Conservation (phyloP, 768 basidiomycete genomes). For the Suillus subaureus region DNA sequence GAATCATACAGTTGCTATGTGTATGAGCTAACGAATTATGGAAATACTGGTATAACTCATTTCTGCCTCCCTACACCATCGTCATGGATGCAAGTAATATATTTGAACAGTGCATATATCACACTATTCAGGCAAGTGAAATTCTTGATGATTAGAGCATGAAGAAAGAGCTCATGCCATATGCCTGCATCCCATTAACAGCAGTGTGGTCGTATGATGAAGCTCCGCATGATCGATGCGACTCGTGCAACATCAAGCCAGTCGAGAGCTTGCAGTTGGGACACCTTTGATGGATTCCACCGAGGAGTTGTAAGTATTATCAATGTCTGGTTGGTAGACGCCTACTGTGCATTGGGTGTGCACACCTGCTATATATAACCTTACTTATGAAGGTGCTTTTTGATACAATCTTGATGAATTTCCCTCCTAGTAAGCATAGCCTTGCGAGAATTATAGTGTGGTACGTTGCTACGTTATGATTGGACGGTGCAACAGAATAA, state of each 20-base stretch:
- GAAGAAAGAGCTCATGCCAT: neutral
- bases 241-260: neutral
- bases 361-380: neutral
- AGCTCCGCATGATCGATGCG: neutral
- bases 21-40: too few species aligned
- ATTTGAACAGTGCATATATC: neutral
- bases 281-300: too few species aligned
- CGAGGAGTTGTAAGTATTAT: too few species aligned
- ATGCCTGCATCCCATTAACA: neutral
- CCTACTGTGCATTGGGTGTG: neutral
- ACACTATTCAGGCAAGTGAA: neutral
- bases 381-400: neutral
- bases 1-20: too few species aligned
- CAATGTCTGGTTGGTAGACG: too few species aligned
- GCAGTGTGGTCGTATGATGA: neutral
- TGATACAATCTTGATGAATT: neutral
- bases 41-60: neutral
- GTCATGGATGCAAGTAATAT: neutral
- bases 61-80: neutral
- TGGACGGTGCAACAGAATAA: too few species aligned
- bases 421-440: too few species aligned
- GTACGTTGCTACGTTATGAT: too few species aligned
- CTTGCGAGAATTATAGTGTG: too few species aligned
- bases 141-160: neutral
- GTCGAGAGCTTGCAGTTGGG: neutral